These are phyloP conservation scores for Cercophora newfieldiana DNA, from an alignment of 495 filamentous ascomycete species.

Conservation along the genomic window DNA sequence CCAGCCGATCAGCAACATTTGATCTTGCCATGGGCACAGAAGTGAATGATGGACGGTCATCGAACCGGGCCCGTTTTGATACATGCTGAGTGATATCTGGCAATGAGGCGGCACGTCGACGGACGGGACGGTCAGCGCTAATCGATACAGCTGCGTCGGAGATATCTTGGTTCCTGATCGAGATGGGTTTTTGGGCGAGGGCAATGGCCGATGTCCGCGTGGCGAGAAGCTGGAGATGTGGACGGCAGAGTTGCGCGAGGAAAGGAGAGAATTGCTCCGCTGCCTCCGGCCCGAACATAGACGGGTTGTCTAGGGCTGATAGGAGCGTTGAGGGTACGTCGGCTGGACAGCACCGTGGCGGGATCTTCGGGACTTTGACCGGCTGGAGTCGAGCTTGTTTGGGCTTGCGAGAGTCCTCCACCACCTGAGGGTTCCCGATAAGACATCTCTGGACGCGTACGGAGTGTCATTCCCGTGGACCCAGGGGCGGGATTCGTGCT, in stretches of 20 bases:
- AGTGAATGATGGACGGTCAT: neutral
- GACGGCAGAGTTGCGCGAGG: no score
- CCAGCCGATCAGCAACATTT: neutral
- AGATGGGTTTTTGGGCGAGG: neutral
- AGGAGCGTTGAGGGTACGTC: no score
- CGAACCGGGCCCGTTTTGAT: neutral
- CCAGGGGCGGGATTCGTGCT: constrained; percentile 2
- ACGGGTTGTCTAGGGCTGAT: no score
- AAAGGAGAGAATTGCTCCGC: no score
- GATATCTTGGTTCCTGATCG: constrained; percentile 1
- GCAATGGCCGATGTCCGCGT: no score
- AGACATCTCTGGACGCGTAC: constrained; percentile 1
- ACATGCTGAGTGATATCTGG: constrained; percentile 9
- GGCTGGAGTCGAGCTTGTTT: constrained; percentile 10
- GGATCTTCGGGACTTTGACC: constrained; percentile 5
- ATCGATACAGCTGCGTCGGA: neutral
- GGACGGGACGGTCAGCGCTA: constrained; percentile 1
- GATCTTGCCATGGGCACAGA: neutral
- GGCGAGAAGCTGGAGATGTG: neutral
- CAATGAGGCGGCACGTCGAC: constrained; percentile 10
- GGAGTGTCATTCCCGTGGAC: constrained; percentile 9
- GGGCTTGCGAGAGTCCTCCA: constrained; percentile 1
- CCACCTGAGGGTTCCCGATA: neutral
- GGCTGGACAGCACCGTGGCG: no score
- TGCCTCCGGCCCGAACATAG: no score